Evolutionary conservation across 306 rosid species (phyloP), one percentile per base, ranked within the genome.

Genomic region (Sicyos baderoa): DNA sequence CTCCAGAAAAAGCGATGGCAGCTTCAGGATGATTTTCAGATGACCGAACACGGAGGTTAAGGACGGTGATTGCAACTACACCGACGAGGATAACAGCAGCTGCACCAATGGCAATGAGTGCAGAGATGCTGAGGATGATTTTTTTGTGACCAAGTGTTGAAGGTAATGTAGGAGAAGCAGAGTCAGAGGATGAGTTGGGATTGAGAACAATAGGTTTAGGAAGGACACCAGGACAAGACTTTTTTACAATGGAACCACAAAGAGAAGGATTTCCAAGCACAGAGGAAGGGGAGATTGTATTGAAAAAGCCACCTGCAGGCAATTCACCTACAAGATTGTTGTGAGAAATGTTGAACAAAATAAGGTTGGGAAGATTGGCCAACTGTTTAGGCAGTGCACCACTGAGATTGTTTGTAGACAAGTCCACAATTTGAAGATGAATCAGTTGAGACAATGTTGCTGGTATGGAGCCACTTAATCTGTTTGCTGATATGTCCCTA

Each of bases 31-130:
- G 86, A 52, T 89, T 72, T 12, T 81, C 9, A 47, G 91, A 73
- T 22, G 99, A 58, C 48, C 89, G 87, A 45, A 90, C 94, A 27
- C 86, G 95, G 72, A 94, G 89, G 77, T 94, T 94, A 70, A 94
- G 97, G 76, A 94, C 96, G 1, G 91, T 85, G 77, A 94, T 94
- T 16, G 97, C 83, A 64, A 94, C 88, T 29, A 94, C 99, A 62
- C 99, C 99, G 50, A 94, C 76, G 37, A 94, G 87, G 72, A 94
- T 94, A 75, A 86, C 87, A 73, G 91, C 95, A 11, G 99, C 99
- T 72, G 99, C 99, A 59, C 96, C 99, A 67, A 94, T 94, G 80
- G 99, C 99, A 54, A 94, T 85, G 74, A 94, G 97, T 5, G 99
- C 90, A 54, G 99, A 94, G 77, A 94, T 87, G 87, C 99, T 94